phyloP scores from a whole-genome alignment of 371 early-diverging fungal genomes.

The Ordospora colligata region DNA sequence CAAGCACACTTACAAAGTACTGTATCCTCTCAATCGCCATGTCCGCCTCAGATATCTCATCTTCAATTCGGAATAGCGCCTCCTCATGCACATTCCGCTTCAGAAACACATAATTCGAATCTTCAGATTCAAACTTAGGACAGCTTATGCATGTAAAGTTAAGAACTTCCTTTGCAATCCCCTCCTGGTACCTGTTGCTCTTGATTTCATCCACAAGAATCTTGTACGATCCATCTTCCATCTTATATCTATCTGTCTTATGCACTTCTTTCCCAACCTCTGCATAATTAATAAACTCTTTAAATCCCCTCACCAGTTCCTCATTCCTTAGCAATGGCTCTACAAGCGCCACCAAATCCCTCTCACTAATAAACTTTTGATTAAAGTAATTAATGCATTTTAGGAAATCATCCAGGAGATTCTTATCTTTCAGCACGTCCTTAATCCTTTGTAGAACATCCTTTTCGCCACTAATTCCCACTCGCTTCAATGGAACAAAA shows the following conservation, averaged over 20 bases:
- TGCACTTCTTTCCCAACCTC: constrained; percentile 57
- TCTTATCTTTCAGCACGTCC: constrained; percentile 66
- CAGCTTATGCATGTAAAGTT: constrained; percentile 86
- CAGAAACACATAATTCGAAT: constrained; percentile 76
- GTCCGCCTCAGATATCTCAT: constrained; percentile 94
- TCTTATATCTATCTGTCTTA: not conserved
- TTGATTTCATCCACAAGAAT: constrained; percentile 45
- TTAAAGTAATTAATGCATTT: constrained; percentile 85
- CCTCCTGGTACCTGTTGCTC: constrained; percentile 68
- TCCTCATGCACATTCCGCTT: constrained; percentile 88
- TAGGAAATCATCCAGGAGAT: constrained; percentile 83
- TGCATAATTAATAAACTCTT: constrained; percentile 78
- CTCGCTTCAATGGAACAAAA: constrained; percentile 70
- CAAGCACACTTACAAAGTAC: constrained; percentile 74
- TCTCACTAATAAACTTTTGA: constrained; percentile 76
- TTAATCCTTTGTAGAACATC: constrained; percentile 52
- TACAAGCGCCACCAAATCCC: constrained; percentile 71
- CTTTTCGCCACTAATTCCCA: constrained; percentile 21
- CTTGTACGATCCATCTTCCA: constrained; percentile 54
- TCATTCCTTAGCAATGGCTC: constrained; percentile 68
- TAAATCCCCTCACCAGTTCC: constrained; percentile 79
- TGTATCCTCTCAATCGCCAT: constrained; percentile 82
- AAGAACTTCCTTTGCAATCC: constrained; percentile 75
- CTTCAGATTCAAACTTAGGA: constrained; percentile 85
- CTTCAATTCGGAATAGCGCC: constrained; percentile 82